phyloP scores from a whole-genome alignment of 805 yeast genomes.

The Hemisphaericaspora nanyangensis region DNA sequence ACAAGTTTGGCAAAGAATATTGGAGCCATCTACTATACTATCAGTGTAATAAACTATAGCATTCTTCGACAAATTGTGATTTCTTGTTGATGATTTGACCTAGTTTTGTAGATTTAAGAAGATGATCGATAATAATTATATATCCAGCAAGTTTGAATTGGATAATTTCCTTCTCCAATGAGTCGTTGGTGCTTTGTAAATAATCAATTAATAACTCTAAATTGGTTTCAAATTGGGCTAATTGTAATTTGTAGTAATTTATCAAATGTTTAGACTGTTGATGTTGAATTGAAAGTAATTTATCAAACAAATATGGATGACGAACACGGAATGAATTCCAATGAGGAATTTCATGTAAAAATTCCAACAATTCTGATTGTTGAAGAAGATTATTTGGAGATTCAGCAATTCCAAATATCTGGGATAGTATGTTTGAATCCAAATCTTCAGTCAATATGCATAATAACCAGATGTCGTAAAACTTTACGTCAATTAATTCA shows the following conservation, averaged over 20 bases:
- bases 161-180: constrained; percentile 5
- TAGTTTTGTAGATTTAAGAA: constrained; percentile 17
- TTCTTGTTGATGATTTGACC: constrained; percentile 8
- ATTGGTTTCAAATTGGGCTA: constrained; percentile 10
- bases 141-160: constrained; percentile 16
- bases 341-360: constrained; percentile 16
- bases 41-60: constrained; percentile 6
- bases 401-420: constrained; percentile 14
- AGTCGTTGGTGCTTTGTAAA: background rate
- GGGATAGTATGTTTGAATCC: constrained; percentile 2
- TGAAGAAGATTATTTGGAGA: background rate
- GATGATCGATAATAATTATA: constrained; percentile 15
- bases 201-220: constrained; percentile 11
- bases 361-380: constrained; percentile 11
- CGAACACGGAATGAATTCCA: constrained; percentile 27
- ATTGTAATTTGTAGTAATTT: constrained; percentile 6
- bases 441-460: constrained; percentile 19
- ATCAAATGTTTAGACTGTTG: background rate
- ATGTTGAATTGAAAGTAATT: background rate
- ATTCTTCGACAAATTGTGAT: constrained; percentile 3
- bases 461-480: constrained; percentile 48
- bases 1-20: constrained; percentile 57
- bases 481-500: constrained; percentile 38
- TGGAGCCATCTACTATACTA: constrained; percentile 3
- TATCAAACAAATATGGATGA: constrained; percentile 21